A percentile compares a stretch with the other conserved stretches of the same genome.
phyloP scores from a whole-genome alignment of 2,329 filamentous ascomycete genomes.

The Talaromyces sp. region DNA sequence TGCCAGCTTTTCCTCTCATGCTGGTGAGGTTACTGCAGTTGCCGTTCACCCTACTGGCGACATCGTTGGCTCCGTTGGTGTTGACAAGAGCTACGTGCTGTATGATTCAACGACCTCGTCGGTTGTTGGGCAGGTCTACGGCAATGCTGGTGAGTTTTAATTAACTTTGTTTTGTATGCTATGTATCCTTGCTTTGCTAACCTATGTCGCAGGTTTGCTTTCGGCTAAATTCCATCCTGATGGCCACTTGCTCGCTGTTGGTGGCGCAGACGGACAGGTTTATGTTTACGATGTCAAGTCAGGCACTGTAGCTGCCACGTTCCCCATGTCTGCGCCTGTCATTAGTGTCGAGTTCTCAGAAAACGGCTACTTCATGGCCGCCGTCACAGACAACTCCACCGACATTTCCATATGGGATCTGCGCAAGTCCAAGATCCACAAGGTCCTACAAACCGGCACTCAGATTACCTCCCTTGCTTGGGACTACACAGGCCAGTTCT shows the following conservation, averaged over 20 bases:
- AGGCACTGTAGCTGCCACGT: constrained; percentile 69
- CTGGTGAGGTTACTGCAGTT: constrained; percentile 71
- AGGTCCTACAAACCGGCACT: constrained; percentile 79
- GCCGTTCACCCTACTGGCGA: constrained; percentile 77
- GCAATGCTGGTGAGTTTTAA: constrained; percentile 64
- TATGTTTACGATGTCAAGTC: constrained; percentile 85
- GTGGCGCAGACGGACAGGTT: constrained; percentile 72
- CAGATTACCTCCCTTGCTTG: constrained; percentile 72
- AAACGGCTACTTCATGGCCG: constrained; percentile 93
- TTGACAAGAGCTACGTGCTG: constrained; percentile 87
- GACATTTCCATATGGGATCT: constrained; percentile 86
- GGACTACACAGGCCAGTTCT: constrained; percentile 94
- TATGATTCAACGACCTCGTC: constrained; percentile 70
- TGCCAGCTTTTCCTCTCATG: constrained; percentile 71
- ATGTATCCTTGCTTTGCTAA: constrained; percentile 6
- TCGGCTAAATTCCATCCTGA: constrained; percentile 89
- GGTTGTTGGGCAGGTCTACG: constrained; percentile 72
- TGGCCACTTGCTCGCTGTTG: constrained; percentile 85
- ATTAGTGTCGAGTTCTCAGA: constrained; percentile 82
- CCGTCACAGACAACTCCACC: constrained; percentile 69
- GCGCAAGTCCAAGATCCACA: constrained; percentile 74
- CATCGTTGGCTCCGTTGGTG: constrained; percentile 79
- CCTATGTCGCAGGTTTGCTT: constrained; percentile 56
- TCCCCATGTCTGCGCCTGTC: constrained; percentile 60
- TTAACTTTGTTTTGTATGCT: background rate